These are phyloP conservation scores for Jamesozyma lodderae DNA, from an alignment of 805 yeast species.

Conservation along the genomic window DNA sequence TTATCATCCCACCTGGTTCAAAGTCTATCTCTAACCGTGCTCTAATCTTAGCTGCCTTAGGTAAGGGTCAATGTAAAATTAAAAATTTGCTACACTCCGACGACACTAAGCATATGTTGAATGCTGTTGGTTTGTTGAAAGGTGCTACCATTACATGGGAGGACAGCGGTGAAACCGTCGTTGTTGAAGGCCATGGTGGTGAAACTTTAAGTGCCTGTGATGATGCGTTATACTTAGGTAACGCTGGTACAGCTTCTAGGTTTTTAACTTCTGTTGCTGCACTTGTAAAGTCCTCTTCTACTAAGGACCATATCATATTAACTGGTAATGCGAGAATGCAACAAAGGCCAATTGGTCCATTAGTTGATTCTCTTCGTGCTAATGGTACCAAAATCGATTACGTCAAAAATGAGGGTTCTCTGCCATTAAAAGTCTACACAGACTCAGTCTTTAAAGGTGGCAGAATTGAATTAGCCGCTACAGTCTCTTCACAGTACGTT, in stretches of 20 bases:
- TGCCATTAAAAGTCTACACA: constrained; percentile 69
- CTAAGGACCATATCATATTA: constrained; percentile 43
- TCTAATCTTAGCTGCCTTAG: constrained; percentile 82
- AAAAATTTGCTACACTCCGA: constrained; percentile 89
- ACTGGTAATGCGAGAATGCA: constrained; percentile 98
- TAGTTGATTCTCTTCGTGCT: constrained; percentile 77
- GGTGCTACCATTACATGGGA: constrained; percentile 81
- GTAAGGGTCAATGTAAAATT: constrained; percentile 73
- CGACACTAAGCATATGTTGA: constrained; percentile 90
- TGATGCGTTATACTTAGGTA: constrained; percentile 77
- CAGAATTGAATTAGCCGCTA: constrained; percentile 85
- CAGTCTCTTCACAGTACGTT: constrained; percentile 94
- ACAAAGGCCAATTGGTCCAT: constrained; percentile 92
- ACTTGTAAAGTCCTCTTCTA: constrained; percentile 48
- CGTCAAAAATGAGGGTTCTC: constrained; percentile 65
- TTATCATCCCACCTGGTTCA: constrained; percentile 86
- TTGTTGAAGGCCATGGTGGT: constrained; percentile 82
- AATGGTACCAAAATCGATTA: constrained; percentile 76
- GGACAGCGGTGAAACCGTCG: constrained; percentile 82
- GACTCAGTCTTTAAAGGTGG: constrained; percentile 80
- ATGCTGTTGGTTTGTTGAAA: constrained; percentile 67
- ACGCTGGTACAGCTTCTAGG: constrained; percentile 97
- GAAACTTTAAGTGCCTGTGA: constrained; percentile 49
- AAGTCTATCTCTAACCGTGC: constrained; percentile 96
- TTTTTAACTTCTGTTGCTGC: constrained; percentile 89